phyloP scores from a whole-genome alignment of 2,329 filamentous ascomycete species.

The Beauveria asiatica region DNA sequence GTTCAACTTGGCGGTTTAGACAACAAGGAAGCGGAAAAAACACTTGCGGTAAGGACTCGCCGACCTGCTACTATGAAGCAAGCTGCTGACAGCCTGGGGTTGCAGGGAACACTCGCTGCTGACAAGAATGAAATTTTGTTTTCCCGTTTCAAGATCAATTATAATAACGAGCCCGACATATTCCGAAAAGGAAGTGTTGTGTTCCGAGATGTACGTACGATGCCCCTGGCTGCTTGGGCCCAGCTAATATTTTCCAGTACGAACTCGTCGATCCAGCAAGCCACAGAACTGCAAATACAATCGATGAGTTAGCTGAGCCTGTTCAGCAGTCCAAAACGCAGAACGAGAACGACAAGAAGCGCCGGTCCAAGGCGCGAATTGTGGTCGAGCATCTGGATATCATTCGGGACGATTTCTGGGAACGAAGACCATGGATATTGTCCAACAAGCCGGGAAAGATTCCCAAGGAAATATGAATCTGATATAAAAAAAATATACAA shows the following conservation, averaged over 20 bases:
- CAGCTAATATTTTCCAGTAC: conserved; percentile 43
- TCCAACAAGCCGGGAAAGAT: conserved; percentile 65
- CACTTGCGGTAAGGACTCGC: conserved; percentile 55
- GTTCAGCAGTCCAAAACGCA: conserved; percentile 66
- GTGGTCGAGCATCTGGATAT: conserved; percentile 83
- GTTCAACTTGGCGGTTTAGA: conserved; percentile 70
- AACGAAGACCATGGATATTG: conserved; percentile 73
- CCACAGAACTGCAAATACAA: conserved; percentile 37
- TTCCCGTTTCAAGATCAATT: conserved; percentile 82
- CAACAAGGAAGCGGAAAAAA: conserved; percentile 70
- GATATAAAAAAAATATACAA: neutral
- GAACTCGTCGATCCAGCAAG: conserved; percentile 55
- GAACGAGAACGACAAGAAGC: conserved; percentile 73
- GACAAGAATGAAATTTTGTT: conserved; percentile 98
- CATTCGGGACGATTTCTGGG: conserved; percentile 94
- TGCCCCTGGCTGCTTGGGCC: neutral
- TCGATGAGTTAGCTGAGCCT: conserved; percentile 43
- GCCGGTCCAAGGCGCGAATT: conserved; percentile 69
- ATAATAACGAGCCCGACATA: conserved; percentile 91
- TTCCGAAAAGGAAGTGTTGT: conserved; percentile 90
- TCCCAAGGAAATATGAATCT: conserved; percentile 46
- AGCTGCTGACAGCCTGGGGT: conserved; percentile 14
- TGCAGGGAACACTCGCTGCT: conserved; percentile 67
- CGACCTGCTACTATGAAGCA: neutral
- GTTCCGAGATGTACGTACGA: conserved; percentile 61